These are phyloP conservation scores for Lyophyllum semitale DNA, from an alignment of 768 basidiomycete genomes.

Conservation along the genomic window DNA sequence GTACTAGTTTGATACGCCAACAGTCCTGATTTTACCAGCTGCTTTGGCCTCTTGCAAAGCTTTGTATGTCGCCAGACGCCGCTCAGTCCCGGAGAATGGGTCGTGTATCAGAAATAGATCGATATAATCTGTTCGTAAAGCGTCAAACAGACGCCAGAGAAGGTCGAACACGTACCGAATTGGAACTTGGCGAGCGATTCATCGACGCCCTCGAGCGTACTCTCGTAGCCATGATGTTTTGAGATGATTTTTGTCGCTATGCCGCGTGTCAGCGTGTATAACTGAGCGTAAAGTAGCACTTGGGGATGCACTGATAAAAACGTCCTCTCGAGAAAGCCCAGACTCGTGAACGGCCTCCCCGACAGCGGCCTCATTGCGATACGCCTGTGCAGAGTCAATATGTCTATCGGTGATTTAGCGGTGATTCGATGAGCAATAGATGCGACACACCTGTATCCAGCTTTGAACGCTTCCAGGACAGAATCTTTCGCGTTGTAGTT, in stretches of 20 bases:
- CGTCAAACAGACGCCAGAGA: no score
- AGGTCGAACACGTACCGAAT: constrained; percentile 57
- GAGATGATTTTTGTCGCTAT: constrained; percentile 68
- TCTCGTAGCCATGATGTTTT: constrained; percentile 63
- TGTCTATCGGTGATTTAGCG: constrained; percentile 44
- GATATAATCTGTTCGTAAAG: constrained; percentile 30
- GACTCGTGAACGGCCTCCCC: constrained; percentile 60
- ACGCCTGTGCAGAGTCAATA: constrained; percentile 72
- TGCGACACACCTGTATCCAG: constrained; percentile 57
- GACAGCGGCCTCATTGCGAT: constrained; percentile 65
- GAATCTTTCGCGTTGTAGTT: constrained; percentile 59
- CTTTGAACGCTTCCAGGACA: constrained; percentile 61
- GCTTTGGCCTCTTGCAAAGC: constrained; percentile 64
- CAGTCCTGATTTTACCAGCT: constrained; percentile 65
- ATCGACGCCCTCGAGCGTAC: constrained; percentile 58
- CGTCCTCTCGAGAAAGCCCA: constrained; percentile 53
- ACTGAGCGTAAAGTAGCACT: background rate
- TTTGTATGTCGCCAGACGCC: constrained; percentile 70
- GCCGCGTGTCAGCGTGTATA: background rate
- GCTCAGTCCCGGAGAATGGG: constrained; percentile 61
- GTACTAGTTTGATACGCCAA: constrained; percentile 88
- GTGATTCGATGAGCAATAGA: no score
- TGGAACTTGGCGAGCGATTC: constrained; percentile 59
- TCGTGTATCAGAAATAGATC: constrained; percentile 84
- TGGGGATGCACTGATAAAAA: constrained; percentile 67